Evolutionary conservation across 1,284 basidiomycete species (phyloP).

Genomic region (Cryptococcus wingfieldii): DNA sequence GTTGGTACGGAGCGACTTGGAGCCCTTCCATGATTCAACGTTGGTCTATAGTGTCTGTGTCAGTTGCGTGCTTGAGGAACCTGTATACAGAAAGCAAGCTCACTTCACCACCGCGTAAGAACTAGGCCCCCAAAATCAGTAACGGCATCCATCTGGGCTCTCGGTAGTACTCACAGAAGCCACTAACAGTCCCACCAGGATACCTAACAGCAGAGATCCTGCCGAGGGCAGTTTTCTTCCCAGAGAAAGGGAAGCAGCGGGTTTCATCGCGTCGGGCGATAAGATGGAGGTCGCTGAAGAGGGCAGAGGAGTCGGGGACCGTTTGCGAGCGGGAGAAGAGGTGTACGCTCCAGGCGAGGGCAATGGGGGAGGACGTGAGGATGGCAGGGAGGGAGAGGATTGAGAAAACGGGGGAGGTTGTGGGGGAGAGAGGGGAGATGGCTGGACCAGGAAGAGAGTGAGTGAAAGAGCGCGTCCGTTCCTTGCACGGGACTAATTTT

Average conservation of each 20-base stretch:
- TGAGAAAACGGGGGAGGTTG: not conserved
- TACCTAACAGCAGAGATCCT: slow-evolving; percentile 47
- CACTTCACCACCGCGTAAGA: slow-evolving; percentile 27
- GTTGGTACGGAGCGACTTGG: slow-evolving; percentile 25
- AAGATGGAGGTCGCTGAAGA: too few relatives aligned
- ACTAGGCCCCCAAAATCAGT: slow-evolving; percentile 7
- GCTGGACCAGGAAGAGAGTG: too few relatives aligned
- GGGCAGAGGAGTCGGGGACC: not conserved
- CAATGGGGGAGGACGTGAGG: not conserved
- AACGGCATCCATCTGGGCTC: not conserved
- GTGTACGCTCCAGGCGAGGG: not conserved
- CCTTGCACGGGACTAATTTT: too few relatives aligned
- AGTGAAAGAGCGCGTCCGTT: too few relatives aligned
- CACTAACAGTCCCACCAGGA: slow-evolving; percentile 48
- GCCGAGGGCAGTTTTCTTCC: slow-evolving; percentile 43
- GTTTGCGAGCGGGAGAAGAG: not conserved
- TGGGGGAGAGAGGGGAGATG: too few relatives aligned
- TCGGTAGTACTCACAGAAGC: slow-evolving; percentile 39
- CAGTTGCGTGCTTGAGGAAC: not conserved
- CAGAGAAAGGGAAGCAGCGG: slow-evolving; percentile 22
- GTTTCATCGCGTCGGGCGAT: slow-evolving; percentile 10
- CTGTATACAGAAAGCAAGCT: slow-evolving; percentile 1
- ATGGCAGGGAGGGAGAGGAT: not conserved
- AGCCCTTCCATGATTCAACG: slow-evolving; percentile 27
- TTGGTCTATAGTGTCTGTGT: slow-evolving; percentile 12